A percentile compares a stretch with the other conserved stretches of the same genome.
Evolutionary conservation across 108 stramenopile species (phyloP).

Genomic region (Cylindrotheca fusiformis): DNA sequence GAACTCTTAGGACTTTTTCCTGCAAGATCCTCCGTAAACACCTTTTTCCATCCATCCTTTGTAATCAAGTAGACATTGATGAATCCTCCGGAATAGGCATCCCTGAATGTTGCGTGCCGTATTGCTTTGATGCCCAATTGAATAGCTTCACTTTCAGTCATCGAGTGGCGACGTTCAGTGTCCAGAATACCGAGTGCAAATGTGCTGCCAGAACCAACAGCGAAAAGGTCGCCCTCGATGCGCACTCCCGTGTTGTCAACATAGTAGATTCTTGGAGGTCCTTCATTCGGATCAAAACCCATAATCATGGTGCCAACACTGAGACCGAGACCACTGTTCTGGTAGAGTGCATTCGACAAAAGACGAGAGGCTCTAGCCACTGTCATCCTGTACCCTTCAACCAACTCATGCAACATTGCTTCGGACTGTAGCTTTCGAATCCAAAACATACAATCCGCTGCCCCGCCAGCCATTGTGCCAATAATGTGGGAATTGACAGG

Average conservation of each 20-base stretch:
- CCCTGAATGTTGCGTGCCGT: slow-evolving; percentile 88
- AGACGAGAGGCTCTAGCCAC: slow-evolving; percentile 74
- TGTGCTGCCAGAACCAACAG: slow-evolving; percentile 82
- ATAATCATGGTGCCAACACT: slow-evolving; percentile 90
- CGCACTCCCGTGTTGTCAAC: slow-evolving; percentile 79
- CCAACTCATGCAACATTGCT: slow-evolving; percentile 65
- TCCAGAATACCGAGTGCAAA: slow-evolving; percentile 89
- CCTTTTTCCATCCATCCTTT: slow-evolving; percentile 70
- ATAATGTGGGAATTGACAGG: slow-evolving; percentile 76
- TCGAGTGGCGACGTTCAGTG: slow-evolving; percentile 52
- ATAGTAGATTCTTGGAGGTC: slow-evolving; percentile 69
- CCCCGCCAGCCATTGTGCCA: slow-evolving; percentile 91
- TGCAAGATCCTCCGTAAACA: slow-evolving; percentile 81
- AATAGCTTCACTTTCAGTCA: slow-evolving; percentile 79
- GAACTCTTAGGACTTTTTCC: neutral
- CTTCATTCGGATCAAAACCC: slow-evolving; percentile 55
- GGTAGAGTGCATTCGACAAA: slow-evolving; percentile 65
- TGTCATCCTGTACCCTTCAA: slow-evolving; percentile 56
- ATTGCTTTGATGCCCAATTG: slow-evolving; percentile 84
- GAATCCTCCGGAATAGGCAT: slow-evolving; percentile 80
- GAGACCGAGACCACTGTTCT: slow-evolving; percentile 47
- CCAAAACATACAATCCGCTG: slow-evolving; percentile 86
- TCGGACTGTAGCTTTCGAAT: slow-evolving; percentile 68
- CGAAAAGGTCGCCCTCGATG: slow-evolving; percentile 81
- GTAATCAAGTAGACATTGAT: slow-evolving; percentile 85